Conservation (phyloP, 2,329 filamentous ascomycete species). For the Thelonectria rubi region DNA sequence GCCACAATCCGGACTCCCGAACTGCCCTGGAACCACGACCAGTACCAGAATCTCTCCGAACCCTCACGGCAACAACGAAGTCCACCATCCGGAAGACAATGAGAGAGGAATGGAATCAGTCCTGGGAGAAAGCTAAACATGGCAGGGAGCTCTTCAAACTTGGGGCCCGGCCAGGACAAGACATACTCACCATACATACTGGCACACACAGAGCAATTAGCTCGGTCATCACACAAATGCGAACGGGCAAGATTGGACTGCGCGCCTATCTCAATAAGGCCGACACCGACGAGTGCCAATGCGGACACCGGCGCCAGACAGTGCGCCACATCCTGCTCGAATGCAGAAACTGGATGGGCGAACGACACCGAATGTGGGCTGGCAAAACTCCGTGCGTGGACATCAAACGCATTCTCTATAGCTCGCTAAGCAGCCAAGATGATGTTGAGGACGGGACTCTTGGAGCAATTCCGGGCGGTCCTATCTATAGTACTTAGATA, state of each 20-base stretch:
- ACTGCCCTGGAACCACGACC: background rate
- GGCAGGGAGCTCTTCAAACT: background rate
- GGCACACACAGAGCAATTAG: background rate
- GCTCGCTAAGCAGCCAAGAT: slow-evolving; percentile 1
- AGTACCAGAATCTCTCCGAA: slow-evolving; percentile 15
- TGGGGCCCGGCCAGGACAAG: background rate
- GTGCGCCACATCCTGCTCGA: slow-evolving; percentile 14
- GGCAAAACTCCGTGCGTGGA: background rate
- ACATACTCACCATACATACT: background rate
- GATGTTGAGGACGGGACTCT: background rate
- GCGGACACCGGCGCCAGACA: background rate
- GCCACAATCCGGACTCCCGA: slow-evolving; percentile 36
- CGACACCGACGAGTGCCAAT: background rate
- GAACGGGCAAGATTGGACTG: slow-evolving; percentile 9
- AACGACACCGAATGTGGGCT: slow-evolving; percentile 2
- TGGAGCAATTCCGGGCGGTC: background rate
- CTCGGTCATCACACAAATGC: slow-evolving; percentile 5
- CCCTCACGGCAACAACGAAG: slow-evolving; percentile 27
- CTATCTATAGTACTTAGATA: too few species aligned
- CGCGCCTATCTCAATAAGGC: slow-evolving; percentile 9
- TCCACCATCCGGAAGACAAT: slow-evolving; percentile 24
- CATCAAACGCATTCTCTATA: background rate
- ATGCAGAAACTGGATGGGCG: slow-evolving; percentile 2
- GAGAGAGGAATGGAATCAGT: slow-evolving; percentile 18
- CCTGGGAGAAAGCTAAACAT: slow-evolving; percentile 8